These are phyloP conservation scores for Wolfiporia cocos DNA, from an alignment of 1,284 basidiomycete genomes.

Conservation along the genomic window DNA sequence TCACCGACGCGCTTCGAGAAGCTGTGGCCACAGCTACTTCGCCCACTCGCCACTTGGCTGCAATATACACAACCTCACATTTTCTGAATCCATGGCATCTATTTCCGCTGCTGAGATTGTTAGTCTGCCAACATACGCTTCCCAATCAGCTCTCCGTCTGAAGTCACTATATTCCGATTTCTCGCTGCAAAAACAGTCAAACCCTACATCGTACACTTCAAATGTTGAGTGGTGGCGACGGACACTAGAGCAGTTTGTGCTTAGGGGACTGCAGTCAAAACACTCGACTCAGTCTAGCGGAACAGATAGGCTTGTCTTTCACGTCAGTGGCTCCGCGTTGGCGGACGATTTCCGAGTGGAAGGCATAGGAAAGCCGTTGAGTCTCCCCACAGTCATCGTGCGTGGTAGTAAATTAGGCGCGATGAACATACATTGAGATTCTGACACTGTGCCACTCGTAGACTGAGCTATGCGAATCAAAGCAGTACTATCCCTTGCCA, in stretches of 20 bases:
- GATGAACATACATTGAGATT: background rate
- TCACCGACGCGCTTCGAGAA: no score
- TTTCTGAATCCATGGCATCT: no score
- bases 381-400: constrained; percentile 78
- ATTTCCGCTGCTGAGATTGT: constrained; percentile 13
- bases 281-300: constrained; percentile 21
- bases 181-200: constrained; percentile 76
- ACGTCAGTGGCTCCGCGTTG: constrained; percentile 47
- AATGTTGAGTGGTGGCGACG: constrained; percentile 86
- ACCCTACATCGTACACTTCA: constrained; percentile 76
- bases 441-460: constrained; percentile 28
- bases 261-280: constrained; percentile 50
- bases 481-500: constrained; percentile 42
- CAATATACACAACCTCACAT: no score
- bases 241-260: constrained; percentile 59
- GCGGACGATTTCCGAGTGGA: constrained; percentile 58
- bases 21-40: no score
- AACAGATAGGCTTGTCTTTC: constrained; percentile 56
- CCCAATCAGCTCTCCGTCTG: constrained; percentile 55
- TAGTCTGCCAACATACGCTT: constrained; percentile 44
- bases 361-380: constrained; percentile 75
- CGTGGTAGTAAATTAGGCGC: constrained; percentile 29
- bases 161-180: constrained; percentile 88
- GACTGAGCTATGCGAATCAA: constrained; percentile 52
- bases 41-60: no score